phyloP scores from a whole-genome alignment of 257 asterid genomes.

The Lavandula angustifolia region DNA sequence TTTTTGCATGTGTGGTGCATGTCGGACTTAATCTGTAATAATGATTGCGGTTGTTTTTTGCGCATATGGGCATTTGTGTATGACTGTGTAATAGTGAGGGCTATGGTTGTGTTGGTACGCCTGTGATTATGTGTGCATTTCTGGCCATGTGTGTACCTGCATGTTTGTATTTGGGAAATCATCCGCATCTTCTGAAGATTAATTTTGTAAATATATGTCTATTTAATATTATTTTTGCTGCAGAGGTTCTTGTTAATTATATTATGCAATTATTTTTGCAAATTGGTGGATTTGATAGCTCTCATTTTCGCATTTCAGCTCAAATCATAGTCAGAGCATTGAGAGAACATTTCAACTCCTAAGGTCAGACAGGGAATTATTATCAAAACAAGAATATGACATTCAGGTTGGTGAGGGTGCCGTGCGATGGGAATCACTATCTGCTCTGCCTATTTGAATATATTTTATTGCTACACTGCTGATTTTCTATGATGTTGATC shows the following conservation, averaged over 20 bases:
- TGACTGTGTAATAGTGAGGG: no score
- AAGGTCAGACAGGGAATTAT: constrained; percentile 77
- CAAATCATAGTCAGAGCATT: constrained; percentile 79
- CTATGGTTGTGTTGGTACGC: no score
- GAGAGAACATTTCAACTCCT: constrained; percentile 87
- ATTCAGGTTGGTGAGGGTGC: constrained; percentile 72
- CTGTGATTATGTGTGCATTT: no score
- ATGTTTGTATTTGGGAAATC: no score
- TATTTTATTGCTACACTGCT: constrained; percentile 12
- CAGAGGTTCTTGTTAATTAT: constrained; percentile 14
- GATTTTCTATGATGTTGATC: constrained; percentile 30
- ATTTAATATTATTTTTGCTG: constrained; percentile 14
- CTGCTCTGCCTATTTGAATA: background rate
- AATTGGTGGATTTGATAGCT: constrained; percentile 16
- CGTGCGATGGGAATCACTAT: constrained; percentile 21
- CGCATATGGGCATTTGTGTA: no score
- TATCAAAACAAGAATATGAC: constrained; percentile 80
- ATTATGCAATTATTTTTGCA: constrained; percentile 20
- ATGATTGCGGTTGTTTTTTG: no score
- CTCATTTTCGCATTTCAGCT: constrained; percentile 46
- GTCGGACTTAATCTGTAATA: background rate
- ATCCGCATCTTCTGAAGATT: no score
- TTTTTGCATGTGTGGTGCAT: background rate
- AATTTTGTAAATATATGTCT: background rate
- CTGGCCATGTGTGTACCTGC: no score